These are phyloP conservation scores for Cladosporium sphaerospermum DNA, from an alignment of 2,329 filamentous ascomycete genomes.

Conservation along the genomic window DNA sequence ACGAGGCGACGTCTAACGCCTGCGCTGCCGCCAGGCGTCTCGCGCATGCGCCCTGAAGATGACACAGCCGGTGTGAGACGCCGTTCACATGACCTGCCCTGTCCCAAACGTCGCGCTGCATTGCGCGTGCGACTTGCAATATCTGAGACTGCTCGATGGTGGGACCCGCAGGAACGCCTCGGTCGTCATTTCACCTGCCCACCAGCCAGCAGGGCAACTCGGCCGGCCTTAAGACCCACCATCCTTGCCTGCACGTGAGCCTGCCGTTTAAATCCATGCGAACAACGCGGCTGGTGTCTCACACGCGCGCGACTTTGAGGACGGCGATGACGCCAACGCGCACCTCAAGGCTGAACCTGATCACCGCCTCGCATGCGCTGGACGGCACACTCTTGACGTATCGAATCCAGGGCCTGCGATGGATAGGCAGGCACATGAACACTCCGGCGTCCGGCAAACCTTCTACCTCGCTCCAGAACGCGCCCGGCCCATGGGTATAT, in stretches of 20 bases:
- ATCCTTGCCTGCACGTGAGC: constrained; percentile 10
- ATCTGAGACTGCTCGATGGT: neutral
- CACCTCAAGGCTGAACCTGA: constrained; percentile 3
- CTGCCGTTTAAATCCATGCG: constrained; percentile 6
- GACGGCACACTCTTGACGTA: no score
- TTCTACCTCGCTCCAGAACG: no score
- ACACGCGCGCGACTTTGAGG: neutral
- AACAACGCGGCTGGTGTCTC: constrained; percentile 6
- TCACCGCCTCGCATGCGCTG: neutral
- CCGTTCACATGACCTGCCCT: neutral
- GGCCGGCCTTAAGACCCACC: constrained; percentile 2
- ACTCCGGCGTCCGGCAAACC: no score
- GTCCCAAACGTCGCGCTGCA: neutral
- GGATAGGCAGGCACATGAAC: no score
- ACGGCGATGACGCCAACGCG: constrained; percentile 2
- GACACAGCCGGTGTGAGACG: neutral
- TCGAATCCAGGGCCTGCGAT: no score
- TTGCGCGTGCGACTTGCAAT: neutral
- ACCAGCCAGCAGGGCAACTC: constrained; percentile 3
- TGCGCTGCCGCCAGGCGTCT: constrained; percentile 1
- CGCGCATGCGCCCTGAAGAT: constrained; percentile 8
- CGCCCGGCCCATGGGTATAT: no score
- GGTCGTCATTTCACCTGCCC: constrained; percentile 1
- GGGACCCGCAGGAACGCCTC: neutral
- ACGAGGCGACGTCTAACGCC: neutral